These are phyloP conservation scores for Umbilicus rupestris DNA, from an alignment of 164 flowering plant genomes.

Conservation along the genomic window DNA sequence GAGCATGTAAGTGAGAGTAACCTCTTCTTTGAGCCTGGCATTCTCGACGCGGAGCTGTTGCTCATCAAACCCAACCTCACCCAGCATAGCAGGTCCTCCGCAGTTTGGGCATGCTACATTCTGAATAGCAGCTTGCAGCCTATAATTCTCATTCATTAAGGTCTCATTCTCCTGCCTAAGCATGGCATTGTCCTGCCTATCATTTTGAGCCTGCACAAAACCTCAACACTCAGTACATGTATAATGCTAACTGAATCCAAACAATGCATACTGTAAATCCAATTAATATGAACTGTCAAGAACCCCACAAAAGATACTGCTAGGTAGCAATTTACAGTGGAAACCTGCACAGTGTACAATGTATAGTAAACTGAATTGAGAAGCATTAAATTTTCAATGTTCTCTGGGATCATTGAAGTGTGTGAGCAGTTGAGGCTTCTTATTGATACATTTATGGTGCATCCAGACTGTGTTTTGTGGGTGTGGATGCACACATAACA, in stretches of 20 bases:
- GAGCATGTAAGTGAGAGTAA: slow-evolving; percentile 13
- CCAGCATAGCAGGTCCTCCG: slow-evolving; percentile 63
- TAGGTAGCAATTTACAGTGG: not conserved
- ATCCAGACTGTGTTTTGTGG: not conserved
- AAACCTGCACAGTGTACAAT: not conserved
- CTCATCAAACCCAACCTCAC: slow-evolving; percentile 64
- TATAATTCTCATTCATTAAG: slow-evolving; percentile 62
- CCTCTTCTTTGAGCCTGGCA: slow-evolving; percentile 92
- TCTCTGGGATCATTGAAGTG: not conserved
- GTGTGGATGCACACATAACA: not conserved
- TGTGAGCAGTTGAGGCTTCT: slow-evolving; percentile 9
- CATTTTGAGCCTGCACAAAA: slow-evolving; percentile 68
- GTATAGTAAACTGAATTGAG: not conserved
- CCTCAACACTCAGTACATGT: no score
- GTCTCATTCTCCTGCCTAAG: slow-evolving; percentile 70
- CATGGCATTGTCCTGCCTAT: slow-evolving; percentile 58
- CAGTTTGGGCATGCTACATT: slow-evolving; percentile 68
- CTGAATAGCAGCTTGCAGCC: slow-evolving; percentile 58
- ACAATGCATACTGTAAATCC: no score
- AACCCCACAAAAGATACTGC: no score
- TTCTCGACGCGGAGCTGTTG: slow-evolving; percentile 82
- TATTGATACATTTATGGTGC: slow-evolving; percentile 4
- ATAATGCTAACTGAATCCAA: not conserved
- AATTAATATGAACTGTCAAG: not conserved
- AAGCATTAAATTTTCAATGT: not conserved